Evolutionary conservation across 2,329 filamentous ascomycete genomes (phyloP).

Genomic region (Talaromyces piceae): DNA sequence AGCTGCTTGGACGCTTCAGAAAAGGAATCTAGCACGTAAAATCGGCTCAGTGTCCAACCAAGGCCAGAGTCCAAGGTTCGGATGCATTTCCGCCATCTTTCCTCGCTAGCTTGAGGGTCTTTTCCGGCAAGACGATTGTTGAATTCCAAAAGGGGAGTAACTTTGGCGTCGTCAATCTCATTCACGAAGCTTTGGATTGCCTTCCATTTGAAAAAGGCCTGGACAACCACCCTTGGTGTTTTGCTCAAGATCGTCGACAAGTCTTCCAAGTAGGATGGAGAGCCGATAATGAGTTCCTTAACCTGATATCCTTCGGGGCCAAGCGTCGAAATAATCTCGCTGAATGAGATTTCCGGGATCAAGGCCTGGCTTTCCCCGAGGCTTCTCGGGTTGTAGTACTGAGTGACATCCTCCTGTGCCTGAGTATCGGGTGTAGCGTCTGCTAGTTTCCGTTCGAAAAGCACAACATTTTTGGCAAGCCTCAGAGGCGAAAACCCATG

Average conservation of each 20-base stretch:
- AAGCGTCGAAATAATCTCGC: conserved; percentile 46
- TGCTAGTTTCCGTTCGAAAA: conserved; percentile 55
- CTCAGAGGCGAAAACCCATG: conserved; percentile 9
- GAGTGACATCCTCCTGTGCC: conserved; percentile 55
- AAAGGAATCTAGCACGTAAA: conserved; percentile 63
- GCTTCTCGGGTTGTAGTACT: conserved; percentile 59
- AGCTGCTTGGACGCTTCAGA: conserved; percentile 58
- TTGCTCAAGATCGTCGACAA: conserved; percentile 49
- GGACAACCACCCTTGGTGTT: conserved; percentile 49
- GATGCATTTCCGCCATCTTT: conserved; percentile 62
- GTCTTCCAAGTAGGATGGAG: conserved; percentile 54
- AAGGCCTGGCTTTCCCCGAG: conserved; percentile 49
- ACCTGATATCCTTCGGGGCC: conserved; percentile 45
- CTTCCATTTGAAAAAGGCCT: conserved; percentile 60
- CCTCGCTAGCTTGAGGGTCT: conserved; percentile 54
- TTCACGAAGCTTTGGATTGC: conserved; percentile 47
- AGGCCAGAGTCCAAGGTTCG: conserved; percentile 50
- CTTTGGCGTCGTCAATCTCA: conserved; percentile 51
- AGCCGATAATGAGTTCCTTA: conserved; percentile 51
- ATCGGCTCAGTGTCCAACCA: conserved; percentile 62
- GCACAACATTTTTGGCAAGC: conserved; percentile 39
- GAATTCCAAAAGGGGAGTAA: conserved; percentile 55
- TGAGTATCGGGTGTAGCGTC: conserved; percentile 51
- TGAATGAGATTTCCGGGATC: conserved; percentile 50
- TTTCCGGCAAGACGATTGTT: conserved; percentile 54